phyloP scores from a whole-genome alignment of 2,329 filamentous ascomycete species.

The Sclerotinia trifoliorum region DNA sequence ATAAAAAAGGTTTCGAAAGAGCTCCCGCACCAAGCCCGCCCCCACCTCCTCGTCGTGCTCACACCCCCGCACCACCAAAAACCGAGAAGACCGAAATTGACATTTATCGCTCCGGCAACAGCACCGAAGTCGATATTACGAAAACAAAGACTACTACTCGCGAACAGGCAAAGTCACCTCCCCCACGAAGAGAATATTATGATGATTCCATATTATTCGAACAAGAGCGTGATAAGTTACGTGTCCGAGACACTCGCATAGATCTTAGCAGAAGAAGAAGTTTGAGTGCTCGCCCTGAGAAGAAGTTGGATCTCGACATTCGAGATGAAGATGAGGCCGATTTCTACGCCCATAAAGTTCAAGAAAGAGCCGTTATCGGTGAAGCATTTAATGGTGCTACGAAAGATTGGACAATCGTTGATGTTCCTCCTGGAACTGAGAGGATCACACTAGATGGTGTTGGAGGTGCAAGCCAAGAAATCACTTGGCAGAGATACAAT shows the following conservation, averaged over 20 bases:
- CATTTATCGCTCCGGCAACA: slow-evolving; percentile 54
- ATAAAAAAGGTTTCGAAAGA: slow-evolving; percentile 36
- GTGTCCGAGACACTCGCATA: slow-evolving; percentile 41
- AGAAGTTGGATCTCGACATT: slow-evolving; percentile 33
- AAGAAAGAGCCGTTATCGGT: slow-evolving; percentile 66
- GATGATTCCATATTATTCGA: slow-evolving; percentile 70
- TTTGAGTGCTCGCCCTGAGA: slow-evolving; percentile 34
- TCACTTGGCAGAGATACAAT: slow-evolving; percentile 77
- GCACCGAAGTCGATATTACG: slow-evolving; percentile 57
- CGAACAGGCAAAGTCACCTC: slow-evolving; percentile 27
- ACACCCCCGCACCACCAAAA: slow-evolving; percentile 35
- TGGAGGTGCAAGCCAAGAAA: slow-evolving; percentile 72
- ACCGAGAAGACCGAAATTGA: slow-evolving; percentile 58
- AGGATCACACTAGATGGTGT: slow-evolving; percentile 78
- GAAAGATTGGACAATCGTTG: slow-evolving; percentile 76
- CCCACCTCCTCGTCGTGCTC: slow-evolving; percentile 27
- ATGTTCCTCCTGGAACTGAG: slow-evolving; percentile 80
- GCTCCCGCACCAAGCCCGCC: slow-evolving; percentile 27
- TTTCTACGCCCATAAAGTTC: slow-evolving; percentile 65
- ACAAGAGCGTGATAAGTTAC: slow-evolving; percentile 39
- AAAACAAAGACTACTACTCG: slow-evolving; percentile 27
- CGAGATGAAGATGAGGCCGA: slow-evolving; percentile 52
- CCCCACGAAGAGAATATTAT: slow-evolving; percentile 43
- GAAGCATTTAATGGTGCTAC: slow-evolving; percentile 74
- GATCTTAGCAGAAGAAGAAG: slow-evolving; percentile 34